These are phyloP conservation scores for Botryobasidium botryosum DNA, from an alignment of 768 basidiomycete genomes.

Conservation along the genomic window DNA sequence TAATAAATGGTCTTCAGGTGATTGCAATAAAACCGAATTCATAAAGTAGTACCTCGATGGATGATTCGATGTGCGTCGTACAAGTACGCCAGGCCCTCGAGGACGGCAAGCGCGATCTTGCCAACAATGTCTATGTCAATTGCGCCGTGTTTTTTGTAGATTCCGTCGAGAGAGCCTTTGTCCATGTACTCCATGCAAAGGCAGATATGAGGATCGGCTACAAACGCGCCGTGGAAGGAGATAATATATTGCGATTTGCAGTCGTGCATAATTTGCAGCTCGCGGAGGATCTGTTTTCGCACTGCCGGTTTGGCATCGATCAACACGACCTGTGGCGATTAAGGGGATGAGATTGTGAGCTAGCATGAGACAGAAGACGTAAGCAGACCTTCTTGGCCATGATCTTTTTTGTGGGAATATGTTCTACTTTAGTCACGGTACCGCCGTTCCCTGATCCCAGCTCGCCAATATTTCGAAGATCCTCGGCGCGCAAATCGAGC, in stretches of 20 bases:
- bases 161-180: constrained; percentile 83
- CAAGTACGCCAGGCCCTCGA: constrained; percentile 89
- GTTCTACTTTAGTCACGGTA: constrained; percentile 91
- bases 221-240: constrained; percentile 92
- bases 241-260: constrained; percentile 89
- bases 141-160: constrained; percentile 90
- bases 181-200: constrained; percentile 98
- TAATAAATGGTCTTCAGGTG: background rate
- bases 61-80: constrained; percentile 98
- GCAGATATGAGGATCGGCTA: constrained; percentile 95
- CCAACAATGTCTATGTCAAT: constrained; percentile 88
- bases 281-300: constrained; percentile 92
- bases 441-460: constrained; percentile 95
- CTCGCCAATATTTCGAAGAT: constrained; percentile 78
- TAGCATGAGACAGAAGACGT: background rate
- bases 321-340: constrained; percentile 54
- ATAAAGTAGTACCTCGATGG: constrained; percentile 69
- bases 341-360: background rate
- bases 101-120: constrained; percentile 84
- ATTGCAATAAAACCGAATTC: background rate
- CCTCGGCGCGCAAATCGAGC: constrained; percentile 68
- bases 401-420: constrained; percentile 72
- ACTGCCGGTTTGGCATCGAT: constrained; percentile 95
- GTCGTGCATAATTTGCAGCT: constrained; percentile 98
- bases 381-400: constrained; percentile 92